Conservation (phyloP, 768 basidiomycete genomes). For the Amanita pallidorosea region DNA sequence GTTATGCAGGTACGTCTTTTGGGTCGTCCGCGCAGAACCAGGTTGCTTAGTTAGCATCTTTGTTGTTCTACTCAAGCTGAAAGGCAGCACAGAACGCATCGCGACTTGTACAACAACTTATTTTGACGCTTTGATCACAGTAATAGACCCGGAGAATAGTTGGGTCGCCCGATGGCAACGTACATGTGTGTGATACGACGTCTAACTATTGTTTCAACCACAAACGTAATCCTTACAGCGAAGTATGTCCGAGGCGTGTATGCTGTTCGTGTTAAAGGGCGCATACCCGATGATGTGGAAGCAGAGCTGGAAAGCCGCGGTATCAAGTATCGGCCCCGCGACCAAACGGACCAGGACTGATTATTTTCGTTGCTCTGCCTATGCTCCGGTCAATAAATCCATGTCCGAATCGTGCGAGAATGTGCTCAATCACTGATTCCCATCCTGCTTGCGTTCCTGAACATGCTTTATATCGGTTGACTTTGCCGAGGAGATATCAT, state of each 20-base stretch:
- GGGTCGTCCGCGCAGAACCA: neutral
- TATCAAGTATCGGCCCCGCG: slow-evolving; percentile 79
- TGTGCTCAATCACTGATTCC: neutral
- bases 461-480: neutral
- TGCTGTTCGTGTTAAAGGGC: slow-evolving; percentile 80
- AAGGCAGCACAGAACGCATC: slow-evolving; percentile 76
- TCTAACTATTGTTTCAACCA: neutral
- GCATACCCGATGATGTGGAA: slow-evolving; percentile 79
- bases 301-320: slow-evolving; percentile 66
- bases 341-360: slow-evolving; percentile 69
- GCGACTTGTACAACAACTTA: slow-evolving; percentile 80
- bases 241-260: slow-evolving; percentile 91
- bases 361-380: neutral
- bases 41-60: neutral
- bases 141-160: slow-evolving; percentile 75
- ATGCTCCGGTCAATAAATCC: neutral
- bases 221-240: slow-evolving; percentile 31
- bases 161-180: slow-evolving; percentile 98
- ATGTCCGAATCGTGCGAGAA: neutral
- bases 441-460: neutral
- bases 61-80: slow-evolving; percentile 52
- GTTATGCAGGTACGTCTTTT: slow-evolving; percentile 63
- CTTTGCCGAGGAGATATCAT: neutral
- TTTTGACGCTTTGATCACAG: slow-evolving; percentile 87
- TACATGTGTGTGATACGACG: slow-evolving; percentile 50